phyloP scores from a whole-genome alignment of 202 grass and related monocot species.

The Carex arenaria region DNA sequence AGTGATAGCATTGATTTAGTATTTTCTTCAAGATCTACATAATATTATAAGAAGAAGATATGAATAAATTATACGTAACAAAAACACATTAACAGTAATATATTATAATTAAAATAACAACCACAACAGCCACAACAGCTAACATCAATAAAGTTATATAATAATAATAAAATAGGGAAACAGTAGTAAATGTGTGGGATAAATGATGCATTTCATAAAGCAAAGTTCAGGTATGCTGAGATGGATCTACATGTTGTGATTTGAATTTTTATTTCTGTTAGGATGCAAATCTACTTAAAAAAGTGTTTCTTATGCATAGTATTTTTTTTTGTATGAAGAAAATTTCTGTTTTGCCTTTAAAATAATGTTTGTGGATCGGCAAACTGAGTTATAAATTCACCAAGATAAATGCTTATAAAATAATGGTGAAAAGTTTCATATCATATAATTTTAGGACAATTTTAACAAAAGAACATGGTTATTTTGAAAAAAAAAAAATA shows the following conservation, averaged over 20 bases:
- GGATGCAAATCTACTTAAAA: no score
- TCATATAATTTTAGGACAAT: no score
- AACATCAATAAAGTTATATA: background rate
- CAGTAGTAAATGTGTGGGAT: background rate
- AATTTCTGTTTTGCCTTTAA: no score
- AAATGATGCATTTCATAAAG: no score
- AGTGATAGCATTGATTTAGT: slow-evolving; percentile 26
- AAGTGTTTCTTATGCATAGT: background rate
- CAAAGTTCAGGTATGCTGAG: no score
- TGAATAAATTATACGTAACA: background rate
- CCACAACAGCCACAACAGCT: background rate
- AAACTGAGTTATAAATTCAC: no score
- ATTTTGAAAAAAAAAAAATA: background rate
- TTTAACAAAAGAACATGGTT: no score
- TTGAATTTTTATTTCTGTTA: no score
- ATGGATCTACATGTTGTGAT: background rate
- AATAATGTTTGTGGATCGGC: no score
- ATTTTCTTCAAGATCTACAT: slow-evolving; percentile 24
- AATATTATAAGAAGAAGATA: background rate
- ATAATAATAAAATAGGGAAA: background rate
- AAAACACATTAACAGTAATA: background rate
- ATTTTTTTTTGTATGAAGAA: no score
- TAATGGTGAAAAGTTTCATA: no score
- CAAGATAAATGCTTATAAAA: no score
- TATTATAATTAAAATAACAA: background rate